A percentile compares a stretch with the other conserved stretches of the same genome.
phyloP scores from a whole-genome alignment of 441 rosid species.

The Croton laevigatus region DNA sequence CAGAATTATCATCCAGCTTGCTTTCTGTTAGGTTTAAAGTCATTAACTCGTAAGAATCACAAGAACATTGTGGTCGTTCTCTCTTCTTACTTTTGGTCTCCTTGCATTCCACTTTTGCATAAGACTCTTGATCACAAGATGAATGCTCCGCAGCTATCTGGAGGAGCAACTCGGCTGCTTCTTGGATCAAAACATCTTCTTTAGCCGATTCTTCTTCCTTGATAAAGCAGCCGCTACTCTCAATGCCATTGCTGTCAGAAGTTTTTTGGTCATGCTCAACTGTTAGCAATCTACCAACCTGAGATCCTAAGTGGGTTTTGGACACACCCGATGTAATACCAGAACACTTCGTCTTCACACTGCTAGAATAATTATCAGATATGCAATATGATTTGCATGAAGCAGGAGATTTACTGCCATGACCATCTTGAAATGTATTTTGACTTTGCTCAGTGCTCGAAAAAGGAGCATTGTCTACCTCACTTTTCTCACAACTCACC shows the following conservation, averaged over 20 bases:
- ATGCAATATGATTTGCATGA: conserved; percentile 52
- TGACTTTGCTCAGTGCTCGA: conserved; percentile 34
- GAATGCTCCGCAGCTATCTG: conserved; percentile 32
- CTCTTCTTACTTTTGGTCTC: conserved; percentile 26
- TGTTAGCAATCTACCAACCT: conserved; percentile 20
- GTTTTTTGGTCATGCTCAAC: conserved; percentile 28
- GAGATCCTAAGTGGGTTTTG: conserved; percentile 23
- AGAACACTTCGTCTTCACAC: conserved; percentile 25
- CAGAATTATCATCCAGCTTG: conserved; percentile 42
- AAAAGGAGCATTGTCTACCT: conserved; percentile 31
- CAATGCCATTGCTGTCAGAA: conserved; percentile 17
- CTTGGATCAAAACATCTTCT: conserved; percentile 35
- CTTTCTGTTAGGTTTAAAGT: conserved; percentile 50
- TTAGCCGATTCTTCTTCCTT: conserved; percentile 27
- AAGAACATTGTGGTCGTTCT: conserved; percentile 36
- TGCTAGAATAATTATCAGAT: conserved; percentile 41
- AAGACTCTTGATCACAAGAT: conserved; percentile 30
- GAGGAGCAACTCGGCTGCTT: conserved; percentile 67
- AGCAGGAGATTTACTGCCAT: conserved; percentile 37
- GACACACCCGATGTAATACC: conserved; percentile 21
- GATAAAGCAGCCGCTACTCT: conserved; percentile 16
- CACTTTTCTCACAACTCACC: conserved; percentile 35
- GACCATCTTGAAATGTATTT: conserved; percentile 28
- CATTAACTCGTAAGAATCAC: conserved; percentile 60
- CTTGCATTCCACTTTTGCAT: conserved; percentile 25